Evolutionary conservation across 768 basidiomycete species (phyloP).

Genomic region (Trametes cubensis): DNA sequence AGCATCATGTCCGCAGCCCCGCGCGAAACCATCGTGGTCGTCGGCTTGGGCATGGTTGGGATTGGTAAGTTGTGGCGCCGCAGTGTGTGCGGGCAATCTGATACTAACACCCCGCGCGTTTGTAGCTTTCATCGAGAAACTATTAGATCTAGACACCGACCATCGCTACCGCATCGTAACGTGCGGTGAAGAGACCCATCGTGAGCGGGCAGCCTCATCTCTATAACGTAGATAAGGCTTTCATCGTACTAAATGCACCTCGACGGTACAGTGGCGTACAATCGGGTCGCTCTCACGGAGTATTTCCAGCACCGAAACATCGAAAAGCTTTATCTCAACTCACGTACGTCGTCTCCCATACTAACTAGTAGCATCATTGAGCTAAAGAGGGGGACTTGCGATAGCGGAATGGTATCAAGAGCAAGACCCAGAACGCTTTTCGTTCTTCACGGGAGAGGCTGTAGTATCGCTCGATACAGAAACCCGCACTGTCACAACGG

Average conservation of each 20-base stretch:
- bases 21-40: constrained; percentile 41
- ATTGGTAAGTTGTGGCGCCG: constrained; percentile 42
- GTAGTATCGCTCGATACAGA: constrained; percentile 44
- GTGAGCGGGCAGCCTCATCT: constrained; percentile 27
- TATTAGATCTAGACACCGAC: constrained; percentile 56
- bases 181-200: constrained; percentile 55
- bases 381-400: background rate
- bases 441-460: constrained; percentile 52
- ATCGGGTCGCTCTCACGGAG: constrained; percentile 59
- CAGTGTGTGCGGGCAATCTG: background rate
- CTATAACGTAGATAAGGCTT: background rate
- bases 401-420: constrained; percentile 58
- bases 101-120: background rate
- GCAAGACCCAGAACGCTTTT: constrained; percentile 59
- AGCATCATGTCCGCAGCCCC: background rate
- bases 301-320: constrained; percentile 64
- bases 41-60: constrained; percentile 65
- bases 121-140: constrained; percentile 69
- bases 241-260: background rate
- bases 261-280: constrained; percentile 50
- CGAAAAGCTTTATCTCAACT: constrained; percentile 62
- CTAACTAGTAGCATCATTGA: background rate
- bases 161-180: constrained; percentile 56
- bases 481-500: constrained; percentile 49
- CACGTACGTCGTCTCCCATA: constrained; percentile 31